Evolutionary conservation across 768 basidiomycete species (phyloP), one percentile per base, ranked within the genome.

Genomic region (Hygrocybe coccinea): DNA sequence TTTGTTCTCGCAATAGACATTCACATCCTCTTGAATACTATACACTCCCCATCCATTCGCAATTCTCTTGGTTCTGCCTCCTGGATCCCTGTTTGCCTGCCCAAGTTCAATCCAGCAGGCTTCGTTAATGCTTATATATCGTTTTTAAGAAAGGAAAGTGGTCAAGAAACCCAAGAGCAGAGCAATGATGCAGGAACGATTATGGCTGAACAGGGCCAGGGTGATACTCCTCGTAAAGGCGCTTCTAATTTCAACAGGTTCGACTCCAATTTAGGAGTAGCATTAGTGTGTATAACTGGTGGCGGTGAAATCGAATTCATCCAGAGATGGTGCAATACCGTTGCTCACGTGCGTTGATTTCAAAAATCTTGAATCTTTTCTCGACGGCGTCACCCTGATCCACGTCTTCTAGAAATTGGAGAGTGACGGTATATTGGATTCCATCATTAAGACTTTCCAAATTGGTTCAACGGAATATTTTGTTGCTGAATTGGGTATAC

Each of bases 51-150:
- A 0, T 87, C 91, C 1, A 83, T 89, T 60, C 75, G 78, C 56
- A 88, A 85, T 65, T 88, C 86, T 2, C 84, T 86, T 8, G 87
- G 86, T 5, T 77, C 92, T 6, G 89, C 94, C 12, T 87, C 88
- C 5, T 99, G 94, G 92, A 81, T 98, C 7, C 97, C 97, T 2
- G 81, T 99, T 46, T 98, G 97, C 67, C 80, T 99, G 2, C 95
- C 97, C 0, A 94, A 93, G 68, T 98, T 91, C 76, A 92, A 97
- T 64, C 77, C 91, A 0, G 73, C 84, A 4, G 87, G 87, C 1
- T 97, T 97, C 69, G 85, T 95, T 24, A 92, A 99, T 67, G 89
- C 91, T 11, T 97, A 95, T 63, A 80, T 97, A 41, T 80, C 83
- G 2, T 91, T 88, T 67, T 67, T 87, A 24, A 77, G 80, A 41